phyloP scores from a whole-genome alignment of 768 basidiomycete genomes.

The Bullera alba region DNA sequence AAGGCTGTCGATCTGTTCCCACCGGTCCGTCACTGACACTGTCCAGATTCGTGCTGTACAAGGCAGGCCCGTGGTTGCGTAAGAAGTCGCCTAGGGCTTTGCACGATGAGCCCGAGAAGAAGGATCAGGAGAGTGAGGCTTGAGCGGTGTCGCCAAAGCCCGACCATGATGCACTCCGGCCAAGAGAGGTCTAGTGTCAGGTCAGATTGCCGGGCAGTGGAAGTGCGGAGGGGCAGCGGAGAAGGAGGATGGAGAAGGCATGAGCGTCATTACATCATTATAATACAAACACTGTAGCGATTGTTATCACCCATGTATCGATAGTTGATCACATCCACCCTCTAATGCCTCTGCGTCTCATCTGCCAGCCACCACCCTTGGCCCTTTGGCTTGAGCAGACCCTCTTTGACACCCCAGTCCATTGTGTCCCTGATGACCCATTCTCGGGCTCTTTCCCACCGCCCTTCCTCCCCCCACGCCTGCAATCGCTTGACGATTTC shows the following conservation, averaged over 20 bases:
- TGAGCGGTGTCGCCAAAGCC: no score
- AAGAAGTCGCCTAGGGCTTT: slow-evolving; percentile 12
- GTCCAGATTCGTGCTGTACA: slow-evolving; percentile 17
- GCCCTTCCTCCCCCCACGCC: slow-evolving; percentile 27
- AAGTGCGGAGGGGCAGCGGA: background rate
- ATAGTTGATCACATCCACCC: no score
- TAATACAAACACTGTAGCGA: no score
- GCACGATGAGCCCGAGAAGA: slow-evolving; percentile 19
- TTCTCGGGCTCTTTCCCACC: slow-evolving; percentile 37
- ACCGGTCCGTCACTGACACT: background rate
- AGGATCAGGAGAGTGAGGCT: slow-evolving; percentile 1
- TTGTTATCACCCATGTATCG: no score
- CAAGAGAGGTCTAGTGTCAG: no score
- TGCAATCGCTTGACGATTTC: slow-evolving; percentile 14
- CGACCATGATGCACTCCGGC: no score
- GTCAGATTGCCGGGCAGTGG: no score
- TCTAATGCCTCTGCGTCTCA: background rate
- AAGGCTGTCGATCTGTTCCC: background rate
- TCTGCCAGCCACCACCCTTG: slow-evolving; percentile 22
- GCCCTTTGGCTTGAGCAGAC: slow-evolving; percentile 14
- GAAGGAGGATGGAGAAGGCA: background rate
- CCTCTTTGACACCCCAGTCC: slow-evolving; percentile 15
- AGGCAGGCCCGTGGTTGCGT: slow-evolving; percentile 18
- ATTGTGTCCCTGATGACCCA: slow-evolving; percentile 27
- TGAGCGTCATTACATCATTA: background rate